Evolutionary conservation across 1,139 yeast genomes (phyloP), one percentile per base, ranked within the genome.

Genomic region (Candida sp.): DNA sequence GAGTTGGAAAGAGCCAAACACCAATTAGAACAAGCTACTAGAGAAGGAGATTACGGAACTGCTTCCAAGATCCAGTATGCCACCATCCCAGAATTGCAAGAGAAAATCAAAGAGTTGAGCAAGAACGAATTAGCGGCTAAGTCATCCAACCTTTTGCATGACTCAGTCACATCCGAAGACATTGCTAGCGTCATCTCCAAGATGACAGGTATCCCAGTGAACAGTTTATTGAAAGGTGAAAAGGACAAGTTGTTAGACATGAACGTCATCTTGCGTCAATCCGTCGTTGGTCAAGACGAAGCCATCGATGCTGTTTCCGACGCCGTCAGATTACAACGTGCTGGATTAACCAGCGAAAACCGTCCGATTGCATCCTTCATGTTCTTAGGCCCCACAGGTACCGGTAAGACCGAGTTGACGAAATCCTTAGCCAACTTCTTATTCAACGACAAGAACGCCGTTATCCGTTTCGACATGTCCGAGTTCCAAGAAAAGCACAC

Each of bases 361-460:
- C 82, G 98, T 54, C 99, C 99, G 3, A 93, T 93, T 63, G 98
- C 98, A 2, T 89, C 96, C 50, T 94, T 94, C 68, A 87, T 94
- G 87, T 94, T 94, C 69, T 76, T 94, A 58, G 99, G 99, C 22
- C 98, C 98, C 40, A 93, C 98, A 0, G 99, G 99, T 72, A 93
- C 98, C 0, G 99, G 99, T 72, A 94, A 94, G 69, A 94, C 99
- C 0, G 98, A 93, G 67, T 78, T 94, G 49, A 92, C 98, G 6
- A 94, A 94, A 68, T 85, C 96, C 0, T 80, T 94, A 53, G 97
- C 98, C 1, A 92, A 91, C 61, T 94, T 94, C 61, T 72, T 94
- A 59, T 94, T 94, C 70, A 94, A 92, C 63, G 94, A 93, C 67
- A 92, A 90, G 61, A 80, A 84, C 44, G 83, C 97, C 5, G 93